A percentile compares a stretch with the other conserved stretches of the same genome.
Conservation (phyloP, 805 yeast species). For the Cyberlindnera lachancei region DNA sequence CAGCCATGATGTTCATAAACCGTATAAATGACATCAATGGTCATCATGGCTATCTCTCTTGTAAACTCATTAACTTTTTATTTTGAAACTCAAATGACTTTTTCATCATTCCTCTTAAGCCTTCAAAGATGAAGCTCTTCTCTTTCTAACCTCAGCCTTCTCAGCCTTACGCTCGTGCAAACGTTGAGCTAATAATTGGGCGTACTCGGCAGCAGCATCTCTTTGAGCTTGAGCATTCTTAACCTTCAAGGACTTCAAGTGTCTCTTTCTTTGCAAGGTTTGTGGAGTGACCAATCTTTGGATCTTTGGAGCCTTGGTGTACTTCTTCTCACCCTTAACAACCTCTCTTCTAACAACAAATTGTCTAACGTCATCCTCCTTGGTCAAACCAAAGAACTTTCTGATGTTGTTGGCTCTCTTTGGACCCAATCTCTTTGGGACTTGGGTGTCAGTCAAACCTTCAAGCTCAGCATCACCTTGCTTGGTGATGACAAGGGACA, state of each 20-base stretch:
- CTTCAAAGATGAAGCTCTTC: constrained; percentile 99
- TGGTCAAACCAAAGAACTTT: constrained; percentile 97
- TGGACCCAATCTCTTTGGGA: constrained; percentile 99
- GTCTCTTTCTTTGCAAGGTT: constrained; percentile 98
- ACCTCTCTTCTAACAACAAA: constrained; percentile 98
- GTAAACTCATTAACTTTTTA: constrained; percentile 1
- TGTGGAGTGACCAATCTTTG: constrained; percentile 99
- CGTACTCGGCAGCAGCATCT: constrained; percentile 99
- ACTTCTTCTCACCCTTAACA: constrained; percentile 95
- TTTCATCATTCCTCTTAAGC: constrained; percentile 97
- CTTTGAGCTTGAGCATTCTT: constrained; percentile 97
- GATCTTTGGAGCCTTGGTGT: constrained; percentile 99
- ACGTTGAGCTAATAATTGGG: constrained; percentile 96
- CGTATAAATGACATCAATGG: no score
- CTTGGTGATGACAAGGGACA: constrained; percentile 89
- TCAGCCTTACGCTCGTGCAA: constrained; percentile 97
- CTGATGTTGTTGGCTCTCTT: constrained; percentile 99
- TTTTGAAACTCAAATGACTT: constrained; percentile 48
- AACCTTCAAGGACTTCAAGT: constrained; percentile 86
- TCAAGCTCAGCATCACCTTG: constrained; percentile 95
- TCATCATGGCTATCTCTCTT: no score
- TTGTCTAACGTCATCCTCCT: constrained; percentile 59
- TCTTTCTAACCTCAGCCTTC: constrained; percentile 97
- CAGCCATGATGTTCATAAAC: no score
- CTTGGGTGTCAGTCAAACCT: constrained; percentile 90